Base-by-base conservation (phyloP, 2,329 filamentous ascomycete genomes). In the Neopestalotiopsis clavispora region DNA sequence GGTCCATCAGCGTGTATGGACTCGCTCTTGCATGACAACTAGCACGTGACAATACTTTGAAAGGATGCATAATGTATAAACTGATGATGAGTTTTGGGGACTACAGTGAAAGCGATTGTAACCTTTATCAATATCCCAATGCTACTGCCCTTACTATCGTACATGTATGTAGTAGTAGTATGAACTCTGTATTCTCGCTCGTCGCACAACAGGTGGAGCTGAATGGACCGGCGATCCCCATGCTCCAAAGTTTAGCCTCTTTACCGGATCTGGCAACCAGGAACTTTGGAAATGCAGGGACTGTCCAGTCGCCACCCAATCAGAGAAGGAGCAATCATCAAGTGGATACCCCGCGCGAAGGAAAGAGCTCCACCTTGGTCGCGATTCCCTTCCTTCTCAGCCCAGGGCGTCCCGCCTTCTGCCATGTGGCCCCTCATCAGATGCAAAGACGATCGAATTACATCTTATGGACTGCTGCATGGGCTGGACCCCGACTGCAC, bases 201-300 rank as follows among this genome's bases (percentile, higher is more conserved):
- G 34, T 38, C n/a, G 42, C 42, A n/a, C 42, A 49, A 49, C 42
- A n/a, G 42, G 13, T 49, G 42, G 13, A n/a, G 45, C n/a, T 17
- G 17, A 9, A 20, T n/a, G 14, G 9, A 17, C 45, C n/a, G 45
- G 14, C 9, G 45, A 59, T 30, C 57, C 57, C 59, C 59, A 62
- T 34, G 28, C 28, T 34, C 14, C 59, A 38, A 34, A 34, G n/a
- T 42, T 32, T 34, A 40, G 59, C 17, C 59, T 17, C 65, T 59
- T 40, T n/a, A 38, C 65, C 56, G 10, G 52, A 67, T 45, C 17
- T 30, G 65, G 65, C 38, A 67, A 45, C 32, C 56, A 60, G 65
- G 65, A 67, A 67, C 65, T 67, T 67, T 38, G 32, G 65, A 17
- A 17, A 60, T 58, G 32, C 59, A 40, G 59, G 59, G 59, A 42